phyloP scores from a whole-genome alignment of 2,329 filamentous ascomycete genomes.

The Diaporthe vexans region DNA sequence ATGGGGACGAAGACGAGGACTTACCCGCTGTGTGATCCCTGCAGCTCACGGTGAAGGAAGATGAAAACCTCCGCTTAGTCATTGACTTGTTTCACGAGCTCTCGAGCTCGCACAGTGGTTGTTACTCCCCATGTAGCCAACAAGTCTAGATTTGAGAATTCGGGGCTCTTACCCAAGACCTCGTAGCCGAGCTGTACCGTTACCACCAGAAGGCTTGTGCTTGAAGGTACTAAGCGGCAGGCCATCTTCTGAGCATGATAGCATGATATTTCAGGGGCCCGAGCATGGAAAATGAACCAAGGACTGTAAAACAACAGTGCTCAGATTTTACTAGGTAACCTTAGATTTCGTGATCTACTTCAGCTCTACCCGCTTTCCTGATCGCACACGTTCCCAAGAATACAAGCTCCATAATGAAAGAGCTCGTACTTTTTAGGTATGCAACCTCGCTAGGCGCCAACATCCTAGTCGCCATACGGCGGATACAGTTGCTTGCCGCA shows the following conservation, averaged over 20 bases:
- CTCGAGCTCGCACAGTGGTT: no score
- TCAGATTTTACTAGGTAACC: neutral
- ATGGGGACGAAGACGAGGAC: neutral
- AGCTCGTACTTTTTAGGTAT: slow-evolving; percentile 1
- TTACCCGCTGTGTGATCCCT: neutral
- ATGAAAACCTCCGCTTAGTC: slow-evolving; percentile 7
- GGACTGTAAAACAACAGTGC: fast-evolving
- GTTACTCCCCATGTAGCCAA: no score
- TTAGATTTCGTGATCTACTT: neutral
- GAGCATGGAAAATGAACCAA: neutral
- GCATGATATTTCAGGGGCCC: neutral
- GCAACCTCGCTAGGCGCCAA: neutral
- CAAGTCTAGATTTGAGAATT: neutral
- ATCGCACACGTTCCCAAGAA: slow-evolving; percentile 13
- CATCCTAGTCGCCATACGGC: neutral
- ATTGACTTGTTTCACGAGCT: neutral
- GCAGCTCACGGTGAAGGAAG: neutral
- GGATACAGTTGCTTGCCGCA: neutral
- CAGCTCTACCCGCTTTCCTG: neutral
- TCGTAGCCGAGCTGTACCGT: neutral
- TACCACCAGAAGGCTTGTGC: no score
- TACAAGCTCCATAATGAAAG: slow-evolving; percentile 2
- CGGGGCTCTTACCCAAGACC: no score
- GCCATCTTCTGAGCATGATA: neutral
- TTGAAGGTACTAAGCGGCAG: neutral